These are phyloP conservation scores for Stevia rebaudiana DNA, from an alignment of 140 eudicot species.

Conservation along the genomic window DNA sequence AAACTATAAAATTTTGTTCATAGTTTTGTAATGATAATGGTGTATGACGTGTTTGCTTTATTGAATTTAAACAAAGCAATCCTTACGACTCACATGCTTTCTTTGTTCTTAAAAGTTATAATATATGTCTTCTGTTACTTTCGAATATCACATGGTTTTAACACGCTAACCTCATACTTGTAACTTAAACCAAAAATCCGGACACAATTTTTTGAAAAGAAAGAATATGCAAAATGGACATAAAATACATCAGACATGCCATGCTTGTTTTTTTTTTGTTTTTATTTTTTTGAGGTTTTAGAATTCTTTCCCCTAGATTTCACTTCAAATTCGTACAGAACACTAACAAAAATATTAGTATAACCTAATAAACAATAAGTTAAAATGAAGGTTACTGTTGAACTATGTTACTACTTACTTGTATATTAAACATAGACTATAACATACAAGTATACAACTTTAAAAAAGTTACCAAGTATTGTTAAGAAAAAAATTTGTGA, in stretches of 20 bases:
- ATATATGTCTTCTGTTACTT: background rate
- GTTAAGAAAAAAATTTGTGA: no score
- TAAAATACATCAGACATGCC: no score
- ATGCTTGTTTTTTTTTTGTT: no score
- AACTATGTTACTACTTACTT: no score
- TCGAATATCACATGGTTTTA: background rate
- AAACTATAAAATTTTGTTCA: no score
- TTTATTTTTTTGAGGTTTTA: background rate
- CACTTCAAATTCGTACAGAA: background rate
- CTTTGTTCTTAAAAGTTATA: background rate
- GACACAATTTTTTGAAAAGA: background rate
- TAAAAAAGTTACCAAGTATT: no score
- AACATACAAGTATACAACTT: no score
- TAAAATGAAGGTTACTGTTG: no score
- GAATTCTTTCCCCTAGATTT: background rate
- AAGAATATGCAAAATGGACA: background rate
- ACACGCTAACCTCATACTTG: background rate
- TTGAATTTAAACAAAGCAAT: conserved; percentile 2
- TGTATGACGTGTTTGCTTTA: conserved; percentile 19
- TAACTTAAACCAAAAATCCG: no score
- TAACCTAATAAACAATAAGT: no score
- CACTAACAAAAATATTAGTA: no score
- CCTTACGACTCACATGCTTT: conserved; percentile 21
- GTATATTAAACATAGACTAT: no score
- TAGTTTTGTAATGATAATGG: background rate